Conservation (phyloP, 768 basidiomycete species). For the Boletus rubescentipes region DNA sequence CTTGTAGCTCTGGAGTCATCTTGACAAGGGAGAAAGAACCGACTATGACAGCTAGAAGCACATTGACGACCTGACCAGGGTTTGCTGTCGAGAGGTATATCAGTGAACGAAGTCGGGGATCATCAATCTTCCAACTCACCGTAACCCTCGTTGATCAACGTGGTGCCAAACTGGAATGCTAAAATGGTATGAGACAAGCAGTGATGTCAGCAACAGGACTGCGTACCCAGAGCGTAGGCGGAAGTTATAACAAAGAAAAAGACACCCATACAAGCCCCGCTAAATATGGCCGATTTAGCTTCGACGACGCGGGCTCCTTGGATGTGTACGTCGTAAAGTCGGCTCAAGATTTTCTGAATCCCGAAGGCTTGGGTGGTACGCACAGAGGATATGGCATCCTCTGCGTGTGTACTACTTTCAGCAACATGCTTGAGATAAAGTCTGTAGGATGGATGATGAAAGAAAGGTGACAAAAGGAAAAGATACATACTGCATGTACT, state of each 20-base stretch:
- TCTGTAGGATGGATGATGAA: conserved; percentile 33
- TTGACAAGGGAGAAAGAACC: conserved; percentile 88
- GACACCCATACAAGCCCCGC: conserved; percentile 59
- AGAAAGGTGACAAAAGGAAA: neutral
- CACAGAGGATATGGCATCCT: conserved; percentile 89
- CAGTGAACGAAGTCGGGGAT: neutral
- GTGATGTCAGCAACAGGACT: neutral
- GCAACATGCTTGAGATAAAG: conserved; percentile 73
- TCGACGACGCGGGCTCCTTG: conserved; percentile 51
- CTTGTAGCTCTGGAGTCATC: conserved; percentile 86
- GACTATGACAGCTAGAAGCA: conserved; percentile 80
- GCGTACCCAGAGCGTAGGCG: conserved; percentile 65
- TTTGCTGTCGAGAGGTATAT: conserved; percentile 40
- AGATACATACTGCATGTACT: conserved; percentile 60
- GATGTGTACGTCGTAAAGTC: conserved; percentile 66
- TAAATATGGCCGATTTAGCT: conserved; percentile 56
- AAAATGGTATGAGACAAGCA: neutral
- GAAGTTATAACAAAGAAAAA: conserved; percentile 87
- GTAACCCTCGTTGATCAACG: conserved; percentile 63
- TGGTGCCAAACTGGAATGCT: conserved; percentile 91
- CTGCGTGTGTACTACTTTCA: conserved; percentile 77
- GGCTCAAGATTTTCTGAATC: conserved; percentile 61
- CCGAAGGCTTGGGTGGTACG: conserved; percentile 93
- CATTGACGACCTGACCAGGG: conserved; percentile 77
- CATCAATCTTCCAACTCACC: conserved; percentile 35